phyloP scores from a whole-genome alignment of 2,329 filamentous ascomycete species.

The Intubia oerlemansii region DNA sequence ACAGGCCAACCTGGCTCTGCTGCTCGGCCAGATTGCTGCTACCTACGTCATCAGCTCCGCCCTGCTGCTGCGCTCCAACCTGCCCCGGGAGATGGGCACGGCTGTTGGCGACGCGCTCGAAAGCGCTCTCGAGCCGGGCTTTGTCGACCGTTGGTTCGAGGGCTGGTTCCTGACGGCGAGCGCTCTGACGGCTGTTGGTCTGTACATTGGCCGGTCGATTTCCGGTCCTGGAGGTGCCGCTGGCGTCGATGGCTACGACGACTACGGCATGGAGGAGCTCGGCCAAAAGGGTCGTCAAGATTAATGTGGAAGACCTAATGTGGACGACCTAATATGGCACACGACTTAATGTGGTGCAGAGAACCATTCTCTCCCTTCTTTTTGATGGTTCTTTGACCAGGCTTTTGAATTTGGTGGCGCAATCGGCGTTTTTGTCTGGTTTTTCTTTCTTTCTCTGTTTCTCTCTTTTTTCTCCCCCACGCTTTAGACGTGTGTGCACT shows the following conservation, averaged over 20 bases:
- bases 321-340: neutral
- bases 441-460: no score
- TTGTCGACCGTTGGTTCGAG: slow-evolving; percentile 73
- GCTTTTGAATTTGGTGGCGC: no score
- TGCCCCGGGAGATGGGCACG: slow-evolving; percentile 56
- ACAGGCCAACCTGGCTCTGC: slow-evolving; percentile 57
- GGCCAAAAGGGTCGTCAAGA: slow-evolving; percentile 43
- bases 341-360: neutral
- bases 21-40: slow-evolving; percentile 61
- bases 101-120: slow-evolving; percentile 60
- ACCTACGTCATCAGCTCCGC: slow-evolving; percentile 73
- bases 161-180: slow-evolving; percentile 61
- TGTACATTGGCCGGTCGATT: slow-evolving; percentile 49
- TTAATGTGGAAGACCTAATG: slow-evolving; percentile 17
- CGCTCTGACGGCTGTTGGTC: slow-evolving; percentile 42
- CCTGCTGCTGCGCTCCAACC: slow-evolving; percentile 53
- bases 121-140: slow-evolving; percentile 49
- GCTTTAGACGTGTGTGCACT: no score
- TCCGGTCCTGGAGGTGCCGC: slow-evolving; percentile 14
- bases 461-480: no score
- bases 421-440: no score
- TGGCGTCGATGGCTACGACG: slow-evolving; percentile 25
- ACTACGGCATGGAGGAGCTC: slow-evolving; percentile 46
- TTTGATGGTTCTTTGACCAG: no score
- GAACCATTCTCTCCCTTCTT: no score